A percentile compares a stretch with the other conserved stretches of the same genome.
Evolutionary conservation across 805 yeast genomes (phyloP).

Genomic region (Ogataea methylovora): DNA sequence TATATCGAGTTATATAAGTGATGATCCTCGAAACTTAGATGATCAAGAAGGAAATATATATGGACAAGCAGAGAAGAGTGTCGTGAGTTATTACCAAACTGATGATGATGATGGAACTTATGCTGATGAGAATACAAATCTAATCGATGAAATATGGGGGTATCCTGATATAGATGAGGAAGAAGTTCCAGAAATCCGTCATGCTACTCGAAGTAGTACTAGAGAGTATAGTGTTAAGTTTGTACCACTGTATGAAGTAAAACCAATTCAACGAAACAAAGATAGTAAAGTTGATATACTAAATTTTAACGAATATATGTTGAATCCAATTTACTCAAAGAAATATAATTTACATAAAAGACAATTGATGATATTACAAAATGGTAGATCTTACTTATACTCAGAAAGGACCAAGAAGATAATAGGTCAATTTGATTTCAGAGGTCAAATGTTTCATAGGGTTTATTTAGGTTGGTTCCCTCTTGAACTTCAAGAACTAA

Average conservation of each 20-base stretch:
- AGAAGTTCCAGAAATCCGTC: background rate
- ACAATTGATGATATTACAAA: conserved; percentile 4
- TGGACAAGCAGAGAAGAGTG: too few species aligned
- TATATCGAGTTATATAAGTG: too few species aligned
- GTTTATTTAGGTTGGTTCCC: conserved; percentile 2
- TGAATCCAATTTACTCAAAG: conserved; percentile 3
- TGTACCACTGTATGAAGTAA: background rate
- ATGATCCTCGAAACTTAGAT: too few species aligned
- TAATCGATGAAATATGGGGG: too few species aligned
- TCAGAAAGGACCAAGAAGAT: background rate
- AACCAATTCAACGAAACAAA: background rate
- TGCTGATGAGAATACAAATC: too few species aligned
- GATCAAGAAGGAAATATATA: too few species aligned
- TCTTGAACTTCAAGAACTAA: background rate
- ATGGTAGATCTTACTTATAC: conserved; percentile 5
- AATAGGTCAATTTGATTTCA: conserved; percentile 3
- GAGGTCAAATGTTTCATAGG: conserved; percentile 6
- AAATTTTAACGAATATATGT: conserved; percentile 5
- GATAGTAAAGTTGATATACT: background rate
- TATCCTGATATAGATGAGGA: background rate
- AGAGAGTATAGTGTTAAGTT: too few species aligned
- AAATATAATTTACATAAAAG: background rate
- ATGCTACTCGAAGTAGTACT: background rate
- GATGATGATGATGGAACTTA: too few species aligned
- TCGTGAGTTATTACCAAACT: too few species aligned